These are phyloP conservation scores for Ophiostoma ips DNA, from an alignment of 2,329 filamentous ascomycete genomes.

Conservation along the genomic window DNA sequence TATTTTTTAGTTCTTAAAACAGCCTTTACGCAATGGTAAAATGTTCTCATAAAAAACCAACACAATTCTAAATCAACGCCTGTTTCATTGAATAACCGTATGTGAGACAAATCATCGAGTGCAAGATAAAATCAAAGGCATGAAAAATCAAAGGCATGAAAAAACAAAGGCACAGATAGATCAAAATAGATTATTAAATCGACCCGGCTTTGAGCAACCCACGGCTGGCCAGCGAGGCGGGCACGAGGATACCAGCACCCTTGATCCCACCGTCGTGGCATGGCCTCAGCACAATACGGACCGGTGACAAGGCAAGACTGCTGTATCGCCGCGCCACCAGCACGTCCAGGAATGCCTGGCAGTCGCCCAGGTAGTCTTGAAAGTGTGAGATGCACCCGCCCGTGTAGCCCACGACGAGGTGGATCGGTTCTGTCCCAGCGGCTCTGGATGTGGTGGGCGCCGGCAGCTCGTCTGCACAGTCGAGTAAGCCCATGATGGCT, in stretches of 20 bases:
- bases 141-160: not conserved
- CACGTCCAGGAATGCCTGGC: constrained; percentile 52
- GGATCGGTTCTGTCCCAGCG: constrained; percentile 19
- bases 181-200: not conserved
- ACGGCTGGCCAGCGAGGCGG: constrained; percentile 19
- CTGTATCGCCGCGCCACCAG: constrained; percentile 30
- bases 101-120: too few relatives aligned
- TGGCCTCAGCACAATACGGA: constrained; percentile 35
- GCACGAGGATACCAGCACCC: constrained; percentile 46
- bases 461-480: constrained; percentile 52
- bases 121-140: too few relatives aligned
- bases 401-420: constrained; percentile 65
- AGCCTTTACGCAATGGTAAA: too few relatives aligned
- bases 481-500: constrained; percentile 54
- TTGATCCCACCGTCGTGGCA: constrained; percentile 50
- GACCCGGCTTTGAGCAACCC: too few relatives aligned
- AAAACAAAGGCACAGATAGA: not conserved
- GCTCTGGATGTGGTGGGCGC: too few relatives aligned
- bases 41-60: too few relatives aligned
- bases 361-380: constrained; percentile 57
- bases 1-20: too few relatives aligned
- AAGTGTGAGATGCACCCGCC: constrained; percentile 72
- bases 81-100: too few relatives aligned
- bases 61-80: too few relatives aligned
- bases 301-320: constrained; percentile 14